A percentile compares a stretch with the other conserved stretches of the same genome.
Evolutionary conservation across 2,329 filamentous ascomycete species (phyloP).

Genomic region (Fusarium xylarioides): DNA sequence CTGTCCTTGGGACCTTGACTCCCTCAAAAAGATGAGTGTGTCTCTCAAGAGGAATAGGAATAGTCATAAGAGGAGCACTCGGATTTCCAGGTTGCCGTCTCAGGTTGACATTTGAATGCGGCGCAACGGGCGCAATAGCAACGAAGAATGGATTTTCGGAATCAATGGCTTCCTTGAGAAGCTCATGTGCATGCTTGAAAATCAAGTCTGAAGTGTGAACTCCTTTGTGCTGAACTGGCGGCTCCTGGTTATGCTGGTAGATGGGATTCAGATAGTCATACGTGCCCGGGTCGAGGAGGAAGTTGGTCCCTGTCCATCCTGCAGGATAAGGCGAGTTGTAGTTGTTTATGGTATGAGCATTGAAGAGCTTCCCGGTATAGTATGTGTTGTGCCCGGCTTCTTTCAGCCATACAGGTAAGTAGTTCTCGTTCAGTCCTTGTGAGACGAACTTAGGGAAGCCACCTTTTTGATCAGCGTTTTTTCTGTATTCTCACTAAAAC

Average conservation of each 20-base stretch:
- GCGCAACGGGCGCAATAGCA: slow-evolving; percentile 70
- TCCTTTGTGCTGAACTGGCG: slow-evolving; percentile 43
- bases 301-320: slow-evolving; percentile 63
- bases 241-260: slow-evolving; percentile 55
- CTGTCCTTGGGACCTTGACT: slow-evolving; percentile 66
- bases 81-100: not conserved
- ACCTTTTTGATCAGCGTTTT: slow-evolving; percentile 33
- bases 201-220: slow-evolving; percentile 65
- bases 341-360: slow-evolving; percentile 67
- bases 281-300: slow-evolving; percentile 49
- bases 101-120: slow-evolving; percentile 64
- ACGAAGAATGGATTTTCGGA: slow-evolving; percentile 72
- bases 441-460: slow-evolving; percentile 72
- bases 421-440: slow-evolving; percentile 72
- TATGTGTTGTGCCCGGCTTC: slow-evolving; percentile 74
- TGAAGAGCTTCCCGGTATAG: slow-evolving; percentile 79
- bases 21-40: slow-evolving; percentile 70
- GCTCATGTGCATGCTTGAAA: slow-evolving; percentile 64
- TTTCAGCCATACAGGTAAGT: slow-evolving; percentile 77
- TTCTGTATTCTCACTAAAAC: not conserved
- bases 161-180: slow-evolving; percentile 68
- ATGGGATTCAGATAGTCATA: slow-evolving; percentile 60
- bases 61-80: slow-evolving; percentile 14
- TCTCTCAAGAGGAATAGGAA: slow-evolving; percentile 65
- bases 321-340: slow-evolving; percentile 66